Evolutionary conservation across 768 basidiomycete species (phyloP).

Genomic region (Podaxis sp.): DNA sequence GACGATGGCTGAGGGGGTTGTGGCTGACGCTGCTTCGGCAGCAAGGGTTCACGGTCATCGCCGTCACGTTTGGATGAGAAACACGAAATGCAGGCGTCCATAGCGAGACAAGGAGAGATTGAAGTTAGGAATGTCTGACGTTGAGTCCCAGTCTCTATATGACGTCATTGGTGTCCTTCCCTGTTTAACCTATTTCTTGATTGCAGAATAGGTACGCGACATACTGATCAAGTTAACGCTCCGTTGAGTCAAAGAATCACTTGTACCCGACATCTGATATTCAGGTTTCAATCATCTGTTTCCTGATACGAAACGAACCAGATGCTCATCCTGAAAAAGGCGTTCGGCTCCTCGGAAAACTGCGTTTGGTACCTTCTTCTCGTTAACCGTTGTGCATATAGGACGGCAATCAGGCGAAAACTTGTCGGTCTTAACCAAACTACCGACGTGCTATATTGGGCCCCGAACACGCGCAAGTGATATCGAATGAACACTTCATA

Average conservation of each 20-base stretch:
- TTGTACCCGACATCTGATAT: too few relatives aligned
- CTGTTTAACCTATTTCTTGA: too few relatives aligned
- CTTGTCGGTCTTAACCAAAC: not conserved
- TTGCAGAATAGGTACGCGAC: too few relatives aligned
- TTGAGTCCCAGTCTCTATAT: too few relatives aligned
- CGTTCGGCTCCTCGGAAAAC: not conserved
- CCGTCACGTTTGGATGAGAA: constrained; percentile 12
- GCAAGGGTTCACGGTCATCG: constrained; percentile 17
- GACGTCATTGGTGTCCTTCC: too few relatives aligned
- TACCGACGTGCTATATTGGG: not conserved
- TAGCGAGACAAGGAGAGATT: not conserved
- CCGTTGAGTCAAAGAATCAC: too few relatives aligned
- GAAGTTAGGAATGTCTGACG: too few relatives aligned
- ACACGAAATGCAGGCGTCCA: constrained; percentile 19
- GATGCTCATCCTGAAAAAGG: too few relatives aligned
- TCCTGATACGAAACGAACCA: too few relatives aligned
- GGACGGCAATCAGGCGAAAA: not conserved
- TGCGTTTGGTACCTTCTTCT: not conserved
- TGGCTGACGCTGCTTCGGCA: constrained; percentile 12
- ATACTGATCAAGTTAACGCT: too few relatives aligned
- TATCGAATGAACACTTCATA: not conserved
- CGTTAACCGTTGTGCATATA: not conserved
- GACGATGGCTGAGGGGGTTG: not conserved
- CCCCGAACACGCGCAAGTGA: not conserved
- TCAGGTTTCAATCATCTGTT: too few relatives aligned